phyloP scores from a whole-genome alignment of 192 early-diverging fungal genomes.

The Backusella macrospora region DNA sequence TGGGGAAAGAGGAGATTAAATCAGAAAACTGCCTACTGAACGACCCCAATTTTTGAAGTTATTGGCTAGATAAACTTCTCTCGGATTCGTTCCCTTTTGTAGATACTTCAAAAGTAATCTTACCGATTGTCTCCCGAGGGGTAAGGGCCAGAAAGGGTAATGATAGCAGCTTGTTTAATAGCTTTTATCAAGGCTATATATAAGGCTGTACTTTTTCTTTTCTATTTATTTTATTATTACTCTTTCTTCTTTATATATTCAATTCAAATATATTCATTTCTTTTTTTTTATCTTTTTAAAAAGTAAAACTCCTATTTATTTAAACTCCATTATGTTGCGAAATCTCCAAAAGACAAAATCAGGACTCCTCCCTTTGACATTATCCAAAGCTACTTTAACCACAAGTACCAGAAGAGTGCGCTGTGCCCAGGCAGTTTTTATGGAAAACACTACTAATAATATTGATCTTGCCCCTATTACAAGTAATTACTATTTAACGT shows the following conservation, averaged over 20 bases:
- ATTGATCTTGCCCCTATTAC: background rate
- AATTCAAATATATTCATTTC: background rate
- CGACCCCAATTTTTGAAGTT: background rate
- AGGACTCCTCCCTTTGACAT: background rate
- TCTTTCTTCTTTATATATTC: background rate
- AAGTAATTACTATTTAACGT: too few species aligned
- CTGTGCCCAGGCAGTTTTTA: constrained; percentile 9
- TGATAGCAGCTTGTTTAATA: background rate
- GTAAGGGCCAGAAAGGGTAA: constrained; percentile 10
- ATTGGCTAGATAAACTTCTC: background rate
- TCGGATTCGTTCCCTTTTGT: constrained; percentile 11
- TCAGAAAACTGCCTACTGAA: background rate
- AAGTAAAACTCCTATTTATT: background rate
- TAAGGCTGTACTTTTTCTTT: background rate
- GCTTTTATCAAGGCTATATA: background rate
- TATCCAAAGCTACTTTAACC: constrained; percentile 5
- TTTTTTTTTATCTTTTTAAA: background rate
- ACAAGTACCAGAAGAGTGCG: constrained; percentile 10
- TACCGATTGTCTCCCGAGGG: constrained; percentile 16
- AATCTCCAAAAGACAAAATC: constrained; percentile 1
- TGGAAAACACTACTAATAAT: background rate
- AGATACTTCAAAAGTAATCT: background rate
- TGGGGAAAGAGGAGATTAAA: constrained; percentile 7
- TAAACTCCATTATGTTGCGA: constrained; percentile 6
- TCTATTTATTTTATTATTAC: background rate